Base-by-base conservation (phyloP, 768 basidiomycete species). In the Termitomyces sp. region DNA sequence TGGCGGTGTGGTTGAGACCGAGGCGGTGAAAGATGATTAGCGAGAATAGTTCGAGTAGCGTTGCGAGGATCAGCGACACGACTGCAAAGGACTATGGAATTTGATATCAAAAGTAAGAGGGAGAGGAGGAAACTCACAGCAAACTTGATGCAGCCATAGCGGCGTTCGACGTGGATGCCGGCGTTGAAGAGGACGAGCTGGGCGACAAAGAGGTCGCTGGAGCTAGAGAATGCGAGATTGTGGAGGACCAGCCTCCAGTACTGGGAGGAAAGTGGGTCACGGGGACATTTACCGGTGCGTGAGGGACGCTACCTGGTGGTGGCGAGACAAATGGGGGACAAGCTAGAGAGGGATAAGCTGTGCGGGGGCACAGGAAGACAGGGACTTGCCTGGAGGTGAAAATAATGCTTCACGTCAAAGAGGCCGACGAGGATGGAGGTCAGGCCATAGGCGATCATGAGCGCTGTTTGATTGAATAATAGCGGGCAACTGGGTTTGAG, bases 331-430 rank as follows among this genome's bases (percentile, higher is more conserved):
- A 68, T 97, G 94, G 2, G 94, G 94, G 20, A 90, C 82, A 41
- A 95, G 81, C 86, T 94, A 61, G 48, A 26, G 32, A 14, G 42
- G 46, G 29, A 60, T 36, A 12, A 12, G 34, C 10, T 2, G 34
- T 12, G 34, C 3, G 1, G 4, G 0, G 34, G 2, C 12, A 10
- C 9, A 13, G 4, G 34, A 5, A 4, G 13, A 9, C 9, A 10
- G 13, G 4, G 12, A 36, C 34, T 12, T 4, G 85, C 88, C 75
- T 90, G 94, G 2, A 97, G 76, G 69, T 94, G 90, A 58, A 93
- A 80, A 69, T 93, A 91, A 65, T 94, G 87, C 69, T 95, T 96
- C 63, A 92, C 74, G 64, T 94, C 93, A 66, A 94, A 88, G 32
- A 96, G 68, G 1, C 90, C 87, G 46, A 79, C 85, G 6, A 84